A percentile compares a stretch with the other conserved stretches of the same genome.
phyloP scores from a whole-genome alignment of 495 filamentous ascomycete genomes.

The Aspergillus wentii region DNA sequence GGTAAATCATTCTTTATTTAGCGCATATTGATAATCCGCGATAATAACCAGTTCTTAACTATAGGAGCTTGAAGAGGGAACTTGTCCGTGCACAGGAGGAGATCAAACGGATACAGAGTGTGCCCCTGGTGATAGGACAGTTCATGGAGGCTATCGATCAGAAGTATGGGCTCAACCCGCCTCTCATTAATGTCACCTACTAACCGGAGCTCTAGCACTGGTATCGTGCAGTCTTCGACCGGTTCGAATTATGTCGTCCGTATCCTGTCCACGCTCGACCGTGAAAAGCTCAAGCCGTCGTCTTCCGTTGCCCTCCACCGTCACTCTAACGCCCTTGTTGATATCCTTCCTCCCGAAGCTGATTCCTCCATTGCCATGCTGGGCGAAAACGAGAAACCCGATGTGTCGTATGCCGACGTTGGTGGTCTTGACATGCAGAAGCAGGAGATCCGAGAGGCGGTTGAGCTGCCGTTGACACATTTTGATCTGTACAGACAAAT shows the following conservation, averaged over 20 bases:
- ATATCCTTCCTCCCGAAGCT: slow-evolving; percentile 95
- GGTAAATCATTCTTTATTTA: slow-evolving; percentile 49
- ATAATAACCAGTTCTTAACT: not conserved
- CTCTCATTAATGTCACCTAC: slow-evolving; percentile 3
- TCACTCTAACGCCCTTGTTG: slow-evolving; percentile 96
- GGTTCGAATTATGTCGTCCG: slow-evolving; percentile 99
- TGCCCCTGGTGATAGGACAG: slow-evolving; percentile 95
- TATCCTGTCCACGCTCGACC: slow-evolving; percentile 96
- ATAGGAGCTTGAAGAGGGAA: slow-evolving; percentile 91
- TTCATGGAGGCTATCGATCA: slow-evolving; percentile 99
- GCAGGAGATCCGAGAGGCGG: slow-evolving; percentile 96
- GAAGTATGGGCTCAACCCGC: slow-evolving; percentile 57
- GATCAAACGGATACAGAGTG: slow-evolving; percentile 98
- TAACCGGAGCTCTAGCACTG: slow-evolving; percentile 60
- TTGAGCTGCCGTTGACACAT: slow-evolving; percentile 92
- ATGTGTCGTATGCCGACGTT: slow-evolving; percentile 97
- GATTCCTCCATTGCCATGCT: slow-evolving; percentile 99
- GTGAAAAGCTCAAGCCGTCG: slow-evolving; percentile 93
- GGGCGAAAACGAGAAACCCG: slow-evolving; percentile 91
- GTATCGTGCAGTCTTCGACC: slow-evolving; percentile 96
- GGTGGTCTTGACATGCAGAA: slow-evolving; percentile 99
- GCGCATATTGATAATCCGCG: not conserved
- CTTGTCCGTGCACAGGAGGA: slow-evolving; percentile 96
- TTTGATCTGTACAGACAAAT: slow-evolving; percentile 99
- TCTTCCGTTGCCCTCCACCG: slow-evolving; percentile 96